Evolutionary conservation across 1,284 basidiomycete genomes (phyloP), one percentile per base, ranked within the genome.

Genomic region (Trametes versicolor): DNA sequence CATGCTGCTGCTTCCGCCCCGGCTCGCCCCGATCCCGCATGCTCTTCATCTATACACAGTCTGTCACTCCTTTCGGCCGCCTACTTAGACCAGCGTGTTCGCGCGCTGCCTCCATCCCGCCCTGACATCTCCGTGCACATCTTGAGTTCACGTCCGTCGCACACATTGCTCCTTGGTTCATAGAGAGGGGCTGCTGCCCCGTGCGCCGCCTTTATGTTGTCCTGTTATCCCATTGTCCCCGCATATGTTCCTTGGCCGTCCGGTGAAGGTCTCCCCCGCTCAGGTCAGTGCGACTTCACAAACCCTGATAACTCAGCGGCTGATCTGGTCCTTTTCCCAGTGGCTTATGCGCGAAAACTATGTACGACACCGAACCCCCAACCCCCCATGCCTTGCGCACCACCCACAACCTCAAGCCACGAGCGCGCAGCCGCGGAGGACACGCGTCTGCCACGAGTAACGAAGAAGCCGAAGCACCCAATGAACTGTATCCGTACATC

Each of bases 401-500:
- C 48, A 21, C 19, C 47, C 17, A 21, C 43, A 5, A 52, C 47
- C 23, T 36, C 50, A 27, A 12, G 13, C 10, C 48, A n/a, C 6
- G 19, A 25, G 10, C 13, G 4, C 25, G 23, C 21, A 25, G 45
- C 9, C 25, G 15, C 19, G 32, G 32, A 17, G 29, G 37, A 25
- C 48, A 25, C 27, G 23, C 47, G 54, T n/a, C 27, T 37, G 43
- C 36, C 50, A 65, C 43, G 51, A 58, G 25, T 49, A 56, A 41
- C 63, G 25, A 60, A 65, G 60, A 61, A 65, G 52, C 54, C 32
- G 47, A 64, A 59, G 56, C n/a, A 23, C 57, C 41, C 43, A 58
- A 61, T 43, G 43, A 37, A 27, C 43, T 65, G 64, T 65, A 65
- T 58, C 47, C 56, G 43, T 55, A 65, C 23, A n/a, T 19, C 41